These are phyloP conservation scores for Vigna trinervia DNA, from an alignment of 306 rosid species.

Conservation along the genomic window DNA sequence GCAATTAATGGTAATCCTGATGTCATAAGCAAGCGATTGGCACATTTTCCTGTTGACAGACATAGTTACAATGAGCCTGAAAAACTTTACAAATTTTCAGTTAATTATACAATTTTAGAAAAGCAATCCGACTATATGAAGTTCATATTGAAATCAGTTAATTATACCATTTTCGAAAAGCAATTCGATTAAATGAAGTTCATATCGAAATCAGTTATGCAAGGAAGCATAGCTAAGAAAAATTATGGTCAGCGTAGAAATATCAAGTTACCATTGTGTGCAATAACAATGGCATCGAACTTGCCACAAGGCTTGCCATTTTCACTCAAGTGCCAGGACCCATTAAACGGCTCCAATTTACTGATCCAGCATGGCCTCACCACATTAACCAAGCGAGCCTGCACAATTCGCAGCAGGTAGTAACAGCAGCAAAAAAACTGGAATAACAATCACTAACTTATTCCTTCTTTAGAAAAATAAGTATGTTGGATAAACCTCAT, in stretches of 20 bases:
- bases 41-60: slow-evolving; percentile 79
- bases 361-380: slow-evolving; percentile 91
- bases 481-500: neutral
- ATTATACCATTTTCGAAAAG: slow-evolving; percentile 4
- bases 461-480: neutral
- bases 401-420: slow-evolving; percentile 50
- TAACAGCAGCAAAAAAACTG: slow-evolving; percentile 23
- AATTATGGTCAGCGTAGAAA: slow-evolving; percentile 10
- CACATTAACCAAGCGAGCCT: slow-evolving; percentile 74
- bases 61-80: slow-evolving; percentile 36
- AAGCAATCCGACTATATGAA: slow-evolving; percentile 1
- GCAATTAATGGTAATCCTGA: slow-evolving; percentile 87
- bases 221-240: slow-evolving; percentile 13
- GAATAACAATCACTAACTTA: slow-evolving; percentile 9
- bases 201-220: neutral
- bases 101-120: neutral
- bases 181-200: neutral
- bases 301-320: slow-evolving; percentile 84
- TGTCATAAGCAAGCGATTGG: slow-evolving; percentile 86
- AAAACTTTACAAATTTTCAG: slow-evolving; percentile 16
- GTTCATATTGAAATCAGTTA: neutral
- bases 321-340: slow-evolving; percentile 96
- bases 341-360: slow-evolving; percentile 89
- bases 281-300: slow-evolving; percentile 89
- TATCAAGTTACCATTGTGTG: slow-evolving; percentile 75